Evolutionary conservation across 495 filamentous ascomycete species (phyloP).

Genomic region (Aspergillus steynii): DNA sequence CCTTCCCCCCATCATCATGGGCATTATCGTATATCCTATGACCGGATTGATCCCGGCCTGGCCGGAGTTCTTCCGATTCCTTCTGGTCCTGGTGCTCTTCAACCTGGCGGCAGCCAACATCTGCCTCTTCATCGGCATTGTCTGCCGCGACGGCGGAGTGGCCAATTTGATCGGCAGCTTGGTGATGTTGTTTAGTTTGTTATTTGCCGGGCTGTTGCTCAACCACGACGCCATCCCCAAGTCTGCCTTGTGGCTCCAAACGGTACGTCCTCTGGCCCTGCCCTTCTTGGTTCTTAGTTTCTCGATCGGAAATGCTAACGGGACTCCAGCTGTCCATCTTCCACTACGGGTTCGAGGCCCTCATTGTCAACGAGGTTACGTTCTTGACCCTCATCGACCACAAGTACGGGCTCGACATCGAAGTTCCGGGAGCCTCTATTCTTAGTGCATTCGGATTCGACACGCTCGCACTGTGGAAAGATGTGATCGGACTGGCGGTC

Average conservation of each 20-base stretch:
- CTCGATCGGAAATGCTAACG: conserved; percentile 18
- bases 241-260: conserved; percentile 82
- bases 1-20: conserved; percentile 94
- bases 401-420: conserved; percentile 93
- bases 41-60: conserved; percentile 84
- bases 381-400: conserved; percentile 86
- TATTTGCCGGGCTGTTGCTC: conserved; percentile 89
- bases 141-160: conserved; percentile 88
- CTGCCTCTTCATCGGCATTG: conserved; percentile 93
- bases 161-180: conserved; percentile 93
- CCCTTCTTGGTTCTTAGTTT: conserved; percentile 4
- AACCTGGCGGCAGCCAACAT: conserved; percentile 92
- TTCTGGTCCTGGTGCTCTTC: conserved; percentile 91
- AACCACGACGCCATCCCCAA: conserved; percentile 92
- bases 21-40: conserved; percentile 98
- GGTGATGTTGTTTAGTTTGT: conserved; percentile 95
- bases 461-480: conserved; percentile 77
- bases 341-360: conserved; percentile 94
- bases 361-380: conserved; percentile 98
- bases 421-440: conserved; percentile 92
- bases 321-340: conserved; percentile 81
- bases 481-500: conserved; percentile 77
- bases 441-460: conserved; percentile 92
- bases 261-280: conserved; percentile 45
- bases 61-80: conserved; percentile 85